Evolutionary conservation across 352 stramenopile species (phyloP).

Genomic region (Peronospora belbahrii): DNA sequence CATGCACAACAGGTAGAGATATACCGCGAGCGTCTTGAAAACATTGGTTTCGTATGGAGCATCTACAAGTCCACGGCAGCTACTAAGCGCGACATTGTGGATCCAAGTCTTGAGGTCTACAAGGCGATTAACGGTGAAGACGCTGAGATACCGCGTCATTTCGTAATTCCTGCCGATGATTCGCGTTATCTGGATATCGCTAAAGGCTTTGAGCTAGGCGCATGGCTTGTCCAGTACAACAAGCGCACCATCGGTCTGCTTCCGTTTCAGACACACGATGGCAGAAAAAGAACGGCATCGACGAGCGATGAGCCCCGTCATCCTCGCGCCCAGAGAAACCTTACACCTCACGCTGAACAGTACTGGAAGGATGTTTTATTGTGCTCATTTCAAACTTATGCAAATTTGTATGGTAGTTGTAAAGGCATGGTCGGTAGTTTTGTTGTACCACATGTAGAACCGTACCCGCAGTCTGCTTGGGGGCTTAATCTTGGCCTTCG

Average conservation of each 20-base stretch:
- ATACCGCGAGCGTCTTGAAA: slow-evolving; percentile 69
- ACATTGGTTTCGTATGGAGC: slow-evolving; percentile 90
- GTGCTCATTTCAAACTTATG: slow-evolving; percentile 50
- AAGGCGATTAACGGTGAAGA: slow-evolving; percentile 68
- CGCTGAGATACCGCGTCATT: slow-evolving; percentile 51
- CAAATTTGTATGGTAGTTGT: slow-evolving; percentile 39
- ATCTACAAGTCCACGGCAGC: slow-evolving; percentile 43
- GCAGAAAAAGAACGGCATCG: slow-evolving; percentile 15
- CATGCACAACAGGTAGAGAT: slow-evolving; percentile 83
- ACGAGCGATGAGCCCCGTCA: slow-evolving; percentile 6
- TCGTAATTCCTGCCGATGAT: slow-evolving; percentile 69
- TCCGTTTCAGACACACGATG: slow-evolving; percentile 35
- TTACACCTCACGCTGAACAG: slow-evolving; percentile 46
- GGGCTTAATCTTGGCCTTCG: slow-evolving; percentile 66
- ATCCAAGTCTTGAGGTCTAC: slow-evolving; percentile 64
- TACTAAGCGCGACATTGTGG: slow-evolving; percentile 47
- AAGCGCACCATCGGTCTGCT: slow-evolving; percentile 31
- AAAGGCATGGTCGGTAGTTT: slow-evolving; percentile 49
- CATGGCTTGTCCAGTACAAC: slow-evolving; percentile 70
- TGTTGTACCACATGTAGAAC: slow-evolving; percentile 44
- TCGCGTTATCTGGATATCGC: slow-evolving; percentile 79
- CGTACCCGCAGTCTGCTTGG: slow-evolving; percentile 51
- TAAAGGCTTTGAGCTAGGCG: slow-evolving; percentile 81
- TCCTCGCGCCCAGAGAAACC: slow-evolving; percentile 4
- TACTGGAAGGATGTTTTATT: slow-evolving; percentile 76